Evolutionary conservation across 1,284 basidiomycete genomes (phyloP).

Genomic region (Porogramme epimiltina): DNA sequence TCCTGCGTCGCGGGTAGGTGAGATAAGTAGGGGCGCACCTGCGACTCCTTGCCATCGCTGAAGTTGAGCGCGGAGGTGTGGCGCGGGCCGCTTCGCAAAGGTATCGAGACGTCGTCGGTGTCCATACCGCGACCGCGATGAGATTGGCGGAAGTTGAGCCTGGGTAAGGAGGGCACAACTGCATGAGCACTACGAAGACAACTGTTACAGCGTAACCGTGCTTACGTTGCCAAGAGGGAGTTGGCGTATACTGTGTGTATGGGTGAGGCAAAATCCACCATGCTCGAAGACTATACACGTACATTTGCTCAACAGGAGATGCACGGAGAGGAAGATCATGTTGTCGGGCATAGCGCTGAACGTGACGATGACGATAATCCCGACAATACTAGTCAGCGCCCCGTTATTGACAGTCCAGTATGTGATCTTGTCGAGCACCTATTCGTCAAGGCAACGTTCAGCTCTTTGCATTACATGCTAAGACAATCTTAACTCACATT

Average conservation of each 20-base stretch:
- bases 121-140: conserved; percentile 12
- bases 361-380: conserved; percentile 18
- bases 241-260: conserved; percentile 15
- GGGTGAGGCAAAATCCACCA: too few species aligned
- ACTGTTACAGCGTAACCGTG: too few species aligned
- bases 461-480: too few species aligned
- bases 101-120: conserved; percentile 4
- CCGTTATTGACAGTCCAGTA: conserved; percentile 24
- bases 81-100: background rate
- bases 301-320: conserved; percentile 22
- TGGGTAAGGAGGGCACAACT: background rate
- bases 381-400: conserved; percentile 19
- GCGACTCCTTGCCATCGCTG: background rate
- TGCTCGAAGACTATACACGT: background rate
- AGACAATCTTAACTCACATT: too few species aligned
- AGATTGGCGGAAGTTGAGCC: conserved; percentile 11
- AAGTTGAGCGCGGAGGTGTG: background rate
- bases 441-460: conserved; percentile 1
- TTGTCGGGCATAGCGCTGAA: conserved; percentile 19
- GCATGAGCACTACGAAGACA: background rate
- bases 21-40: background rate
- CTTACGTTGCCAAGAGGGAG: conserved; percentile 16
- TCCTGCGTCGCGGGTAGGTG: too few species aligned
- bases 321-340: conserved; percentile 22
- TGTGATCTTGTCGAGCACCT: conserved; percentile 16